phyloP scores from a whole-genome alignment of 768 basidiomycete genomes.

The Lyophyllum atratum region DNA sequence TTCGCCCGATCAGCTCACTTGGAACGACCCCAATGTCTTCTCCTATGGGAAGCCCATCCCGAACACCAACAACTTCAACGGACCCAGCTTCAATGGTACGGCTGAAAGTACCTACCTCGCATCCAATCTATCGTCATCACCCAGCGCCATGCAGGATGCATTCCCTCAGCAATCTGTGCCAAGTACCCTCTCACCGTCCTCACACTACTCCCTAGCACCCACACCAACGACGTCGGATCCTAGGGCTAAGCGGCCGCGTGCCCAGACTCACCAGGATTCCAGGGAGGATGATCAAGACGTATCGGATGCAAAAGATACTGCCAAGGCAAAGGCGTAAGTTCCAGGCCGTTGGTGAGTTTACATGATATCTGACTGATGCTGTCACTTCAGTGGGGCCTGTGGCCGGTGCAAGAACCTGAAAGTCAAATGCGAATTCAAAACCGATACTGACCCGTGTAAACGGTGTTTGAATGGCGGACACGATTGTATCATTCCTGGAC shows the following conservation, averaged over 20 bases:
- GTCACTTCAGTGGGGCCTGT: conserved; percentile 53
- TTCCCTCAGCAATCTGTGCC: conserved; percentile 23
- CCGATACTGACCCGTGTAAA: conserved; percentile 73
- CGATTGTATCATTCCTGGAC: conserved; percentile 81
- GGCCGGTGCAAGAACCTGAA: conserved; percentile 67
- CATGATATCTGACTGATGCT: conserved; percentile 6
- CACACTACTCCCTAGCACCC: conserved; percentile 22
- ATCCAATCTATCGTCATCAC: conserved; percentile 20
- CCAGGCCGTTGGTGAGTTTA: background rate
- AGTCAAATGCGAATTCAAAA: conserved; percentile 78
- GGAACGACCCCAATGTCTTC: conserved; percentile 12
- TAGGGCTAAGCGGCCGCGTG: conserved; percentile 39
- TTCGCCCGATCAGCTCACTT: conserved; percentile 13
- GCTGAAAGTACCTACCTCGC: conserved; percentile 6
- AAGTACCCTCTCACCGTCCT: conserved; percentile 6
- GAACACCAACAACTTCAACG: conserved; percentile 8
- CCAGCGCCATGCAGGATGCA: conserved; percentile 26
- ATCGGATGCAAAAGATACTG: conserved; percentile 35
- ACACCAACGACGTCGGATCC: conserved; percentile 16
- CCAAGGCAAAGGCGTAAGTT: conserved; percentile 47
- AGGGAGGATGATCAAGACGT: conserved; percentile 38
- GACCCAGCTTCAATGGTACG: conserved; percentile 13
- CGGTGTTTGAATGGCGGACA: conserved; percentile 71
- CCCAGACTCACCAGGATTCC: conserved; percentile 27
- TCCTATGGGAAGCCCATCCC: conserved; percentile 11